Evolutionary conservation across 1,139 yeast genomes (phyloP), one percentile per base, ranked within the genome.

Genomic region (Candida mesenterica): DNA sequence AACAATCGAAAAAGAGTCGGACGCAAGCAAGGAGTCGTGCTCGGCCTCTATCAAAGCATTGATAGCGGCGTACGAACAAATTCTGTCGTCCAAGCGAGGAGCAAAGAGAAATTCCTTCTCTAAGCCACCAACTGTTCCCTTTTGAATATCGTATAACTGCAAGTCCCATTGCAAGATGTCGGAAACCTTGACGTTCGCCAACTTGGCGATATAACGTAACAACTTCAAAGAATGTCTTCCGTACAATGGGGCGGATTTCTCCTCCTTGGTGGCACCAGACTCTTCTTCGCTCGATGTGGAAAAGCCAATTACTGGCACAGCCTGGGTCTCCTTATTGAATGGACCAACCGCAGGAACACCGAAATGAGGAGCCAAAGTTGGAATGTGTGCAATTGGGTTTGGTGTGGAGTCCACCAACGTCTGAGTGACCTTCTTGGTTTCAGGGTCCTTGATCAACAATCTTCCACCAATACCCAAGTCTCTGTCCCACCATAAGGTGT

Each of bases 401-500:
- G 83, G 82, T 3, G 78, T 61, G 9, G 84, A 77, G 52, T 73
- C 74, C 18, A 79, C 71, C 48, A 79, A 57, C 37, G 61, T 65
- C 16, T 75, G 58, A 7, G 51, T 54, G 26, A 77, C 53, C 38
- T 57, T 59, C 6, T 55, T 58, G 15, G 62, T 63, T 3, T 43
- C 24, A 10, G 46, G 31, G 31, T 53, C 64, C 43, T 60, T 65
- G 33, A 74, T 70, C 37, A 79, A 57, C 14, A 81, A 63, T 37
- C 79, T 63, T 20, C 88, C 88, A 34, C 82, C 87, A 38, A 81
- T 53, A 30, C 85, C 85, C 44, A 80, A 67, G 52, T 81, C 88
- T 57, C 88, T 66, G 53, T 79, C 85, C 54, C 77, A 68, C 85
- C 87, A 79, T 18, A 68, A 50, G 22, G 33, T 34, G 15, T 68